A percentile compares a stretch with the other conserved stretches of the same genome.
These are phyloP conservation scores for Talaromyces borbonicus DNA, from an alignment of 495 filamentous ascomycete genomes.

Conservation along the genomic window DNA sequence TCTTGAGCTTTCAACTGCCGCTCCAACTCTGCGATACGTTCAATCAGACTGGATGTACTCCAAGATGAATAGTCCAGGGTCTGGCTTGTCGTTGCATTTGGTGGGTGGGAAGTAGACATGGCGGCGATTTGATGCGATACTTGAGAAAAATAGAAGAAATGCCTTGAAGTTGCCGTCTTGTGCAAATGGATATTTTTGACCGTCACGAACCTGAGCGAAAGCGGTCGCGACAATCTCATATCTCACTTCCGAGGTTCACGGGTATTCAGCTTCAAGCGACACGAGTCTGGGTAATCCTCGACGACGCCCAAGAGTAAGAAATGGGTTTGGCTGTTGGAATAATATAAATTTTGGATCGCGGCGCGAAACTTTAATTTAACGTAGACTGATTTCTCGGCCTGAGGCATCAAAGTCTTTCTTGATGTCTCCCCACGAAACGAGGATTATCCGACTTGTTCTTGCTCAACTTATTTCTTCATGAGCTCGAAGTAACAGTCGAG, in stretches of 20 bases:
- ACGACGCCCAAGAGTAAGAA: too few species aligned
- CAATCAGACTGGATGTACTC: slow-evolving; percentile 55
- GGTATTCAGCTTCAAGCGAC: too few species aligned
- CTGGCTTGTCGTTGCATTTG: neutral
- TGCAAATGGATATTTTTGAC: neutral
- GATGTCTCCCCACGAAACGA: neutral
- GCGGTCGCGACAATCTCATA: slow-evolving; percentile 1
- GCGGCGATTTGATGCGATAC: neutral
- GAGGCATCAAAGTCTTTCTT: neutral
- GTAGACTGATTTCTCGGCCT: too few species aligned
- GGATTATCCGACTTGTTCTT: too few species aligned
- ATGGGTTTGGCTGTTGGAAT: too few species aligned
- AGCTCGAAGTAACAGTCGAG: too few species aligned
- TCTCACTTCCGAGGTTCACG: slow-evolving; percentile 2
- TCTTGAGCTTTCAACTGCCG: slow-evolving; percentile 42
- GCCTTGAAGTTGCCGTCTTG: neutral
- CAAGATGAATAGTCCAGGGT: slow-evolving; percentile 45
- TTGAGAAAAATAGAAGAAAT: slow-evolving; percentile 2
- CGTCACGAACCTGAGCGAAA: neutral
- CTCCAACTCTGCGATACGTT: slow-evolving; percentile 57
- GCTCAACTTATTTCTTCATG: too few species aligned
- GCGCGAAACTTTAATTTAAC: neutral
- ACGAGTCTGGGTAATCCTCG: too few species aligned
- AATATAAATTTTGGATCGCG: neutral
- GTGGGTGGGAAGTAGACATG: neutral